Conservation (phyloP, 768 basidiomycete genomes). For the Leccinum ochraceum region DNA sequence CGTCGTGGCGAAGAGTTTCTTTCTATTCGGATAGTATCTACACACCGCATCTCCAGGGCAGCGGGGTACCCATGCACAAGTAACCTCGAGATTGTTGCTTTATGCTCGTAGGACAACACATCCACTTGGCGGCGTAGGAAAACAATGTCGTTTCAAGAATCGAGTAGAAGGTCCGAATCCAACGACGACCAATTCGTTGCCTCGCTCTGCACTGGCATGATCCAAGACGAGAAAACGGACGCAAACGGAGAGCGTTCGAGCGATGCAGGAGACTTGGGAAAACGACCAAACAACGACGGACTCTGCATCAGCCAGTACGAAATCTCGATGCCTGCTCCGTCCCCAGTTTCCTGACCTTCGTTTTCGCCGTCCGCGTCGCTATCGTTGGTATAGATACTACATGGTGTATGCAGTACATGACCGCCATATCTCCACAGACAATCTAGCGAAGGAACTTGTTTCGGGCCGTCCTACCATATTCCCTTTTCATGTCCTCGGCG, state of each 20-base stretch:
- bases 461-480: too few species aligned
- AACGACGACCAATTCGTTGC: conserved; percentile 12
- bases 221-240: conserved; percentile 21
- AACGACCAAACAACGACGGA: conserved; percentile 6
- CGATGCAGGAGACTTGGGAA: conserved; percentile 15
- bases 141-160: background rate
- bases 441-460: too few species aligned
- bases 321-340: background rate
- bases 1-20: too few species aligned
- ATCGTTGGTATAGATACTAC: background rate
- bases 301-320: conserved; percentile 8
- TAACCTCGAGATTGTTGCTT: too few species aligned
- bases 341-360: background rate
- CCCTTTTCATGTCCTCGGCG: too few species aligned
- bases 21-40: too few species aligned
- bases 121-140: too few species aligned
- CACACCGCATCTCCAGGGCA: too few species aligned
- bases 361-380: conserved; percentile 1
- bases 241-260: conserved; percentile 8
- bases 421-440: too few species aligned
- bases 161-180: conserved; percentile 12
- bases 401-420: too few species aligned
- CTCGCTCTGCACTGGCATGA: conserved; percentile 14
- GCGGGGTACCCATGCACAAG: too few species aligned
- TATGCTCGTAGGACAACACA: too few species aligned